Base-by-base conservation (phyloP, 352 stramenopile genomes). In the Globisporangium splendens region DNA sequence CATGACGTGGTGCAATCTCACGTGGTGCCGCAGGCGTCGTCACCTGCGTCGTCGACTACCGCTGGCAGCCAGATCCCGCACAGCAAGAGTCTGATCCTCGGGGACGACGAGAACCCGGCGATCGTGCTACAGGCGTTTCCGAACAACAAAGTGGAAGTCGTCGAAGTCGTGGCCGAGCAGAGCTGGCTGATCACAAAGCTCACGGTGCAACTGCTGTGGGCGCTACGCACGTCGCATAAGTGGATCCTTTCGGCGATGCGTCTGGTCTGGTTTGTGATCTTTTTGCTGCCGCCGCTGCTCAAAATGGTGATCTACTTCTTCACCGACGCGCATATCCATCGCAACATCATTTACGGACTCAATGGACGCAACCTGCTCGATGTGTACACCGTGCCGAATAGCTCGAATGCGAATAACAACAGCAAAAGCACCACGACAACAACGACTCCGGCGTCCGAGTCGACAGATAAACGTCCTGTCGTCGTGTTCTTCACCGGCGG, bases 401-500 rank as follows among this genome's bases (percentile, higher is more conserved):
- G 7, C n/a, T 12, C 8, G 6, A 22, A 38, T 20, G 18, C 17
- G 7, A 44, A 24, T 31, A 31, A 5, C 24, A 68, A 22, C n/a
- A 33, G 28, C 35, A 49, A 20, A 65, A 62, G 41, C 28, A 69
- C 54, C 61, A 60, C 13, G 56, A 42, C 33, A 18, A 35, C 8
- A 70, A 63, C 15, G 46, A 57, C 8, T 41, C 46, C 10, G 72
- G 49, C 48, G 50, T 33, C 49, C 24, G 62, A 21, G 18, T 59
- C 49, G 2, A 4, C 48, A 28, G 35, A 22, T n/a, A 66, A 58
- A 22, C 70, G 72, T 38, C 90, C 92, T 1, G 89, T 97, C 8
- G 69, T 97, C 0, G 78, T 98, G 17, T 97, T 98, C 59, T 73
- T 96, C 12, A 89, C 83, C 8, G 92, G 92, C 33, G 91, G 89